Evolutionary conservation across 352 stramenopile species (phyloP), one percentile per base, ranked within the genome.

Genomic region (Phytophthora meadii): DNA sequence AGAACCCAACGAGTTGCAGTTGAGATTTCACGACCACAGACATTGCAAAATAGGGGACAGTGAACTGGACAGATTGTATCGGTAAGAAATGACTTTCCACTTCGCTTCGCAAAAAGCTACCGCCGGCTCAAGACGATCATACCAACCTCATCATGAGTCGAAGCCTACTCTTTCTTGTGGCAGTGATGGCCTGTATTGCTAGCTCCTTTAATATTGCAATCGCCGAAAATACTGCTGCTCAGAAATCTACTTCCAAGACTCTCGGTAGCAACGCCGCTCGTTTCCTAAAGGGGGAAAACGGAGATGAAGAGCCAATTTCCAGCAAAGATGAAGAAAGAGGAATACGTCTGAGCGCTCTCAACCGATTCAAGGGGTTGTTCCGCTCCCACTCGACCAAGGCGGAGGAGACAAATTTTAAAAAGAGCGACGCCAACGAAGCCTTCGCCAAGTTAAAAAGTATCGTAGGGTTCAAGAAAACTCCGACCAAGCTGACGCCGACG

Each of bases 91-190:
- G n/a, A n/a, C n/a, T n/a, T n/a, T n/a, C n/a, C n/a, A n/a, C n/a
- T n/a, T n/a, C n/a, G n/a, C n/a, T 61, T 61, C 30, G 30, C 4
- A 54, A 61, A 46, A 27, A 28, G 27, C 39, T 45, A 17, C n/a
- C 39, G 0, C 6, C 2, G 6, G 39, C 1, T 52, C 41, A 34
- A 61, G 19, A 15, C 7, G 11, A 11, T 37, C 27, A 28, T 36
- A 4, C 5, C 4, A 17, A 40, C 34, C 28, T 24, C 22, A 34
- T 24, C 12, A 61, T 61, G 54, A 19, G 30, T n/a, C 34, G 6
- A 24, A 45, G 14, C 34, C 34, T 45, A 41, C 53, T 54, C 28
- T 10, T 15, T 41, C 42, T 54, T 4, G 12, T 47, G 42, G 22
- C 53, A 15, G 30, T 36, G 19, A 14, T 30, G 27, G 27, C 27